Base-by-base conservation (phyloP, 306 rosid species). In the Quercus wislizeni region DNA sequence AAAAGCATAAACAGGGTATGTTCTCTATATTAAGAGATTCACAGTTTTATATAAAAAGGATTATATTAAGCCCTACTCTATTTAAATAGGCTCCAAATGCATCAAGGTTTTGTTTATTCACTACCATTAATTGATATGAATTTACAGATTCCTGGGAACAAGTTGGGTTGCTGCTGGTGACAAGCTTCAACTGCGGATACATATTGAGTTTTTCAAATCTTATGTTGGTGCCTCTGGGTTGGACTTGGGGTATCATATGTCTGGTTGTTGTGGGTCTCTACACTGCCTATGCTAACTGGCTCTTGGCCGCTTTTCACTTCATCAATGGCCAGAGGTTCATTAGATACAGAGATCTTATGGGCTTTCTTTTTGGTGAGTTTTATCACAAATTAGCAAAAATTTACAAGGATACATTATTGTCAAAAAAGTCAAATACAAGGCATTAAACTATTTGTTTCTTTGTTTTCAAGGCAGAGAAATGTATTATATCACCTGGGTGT, bases 311-410 rank as follows among this genome's bases (percentile, higher is more conserved):
- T 10, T 87, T 90, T 86, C 91, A 90, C 7, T 83, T 82, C 86
- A 43, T 90, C 6, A 79, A 88, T 74, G 91, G 88, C 63, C 84
- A 79, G 1, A 88, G 93, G 71, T 88, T 90, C 89, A 88, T 90
- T 72, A 80, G 93, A 90, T 90, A 88, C 80, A 84, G 93, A 86
- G 93, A 90, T 59, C 70, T 90, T 15, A 90, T 90, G 93, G 91
- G 91, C 52, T 80, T 5, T 56, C 76, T 84, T 58, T 90, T 62
- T 14, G 91, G 93, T 90, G 0, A 69, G 61, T 52, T 64, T 41
- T 27, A 10, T n/a, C 21, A 27, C 56, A 19, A 2, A 69, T 55
- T 13, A 33, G 6, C 3, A 49, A 13, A 49, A 13, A 41, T 10
- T 15, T 55, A 2, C 11, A 0, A 65, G 8, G 38, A 4, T 28